Evolutionary conservation across 768 basidiomycete species (phyloP).

Genomic region (Albatrellus ellisii): DNA sequence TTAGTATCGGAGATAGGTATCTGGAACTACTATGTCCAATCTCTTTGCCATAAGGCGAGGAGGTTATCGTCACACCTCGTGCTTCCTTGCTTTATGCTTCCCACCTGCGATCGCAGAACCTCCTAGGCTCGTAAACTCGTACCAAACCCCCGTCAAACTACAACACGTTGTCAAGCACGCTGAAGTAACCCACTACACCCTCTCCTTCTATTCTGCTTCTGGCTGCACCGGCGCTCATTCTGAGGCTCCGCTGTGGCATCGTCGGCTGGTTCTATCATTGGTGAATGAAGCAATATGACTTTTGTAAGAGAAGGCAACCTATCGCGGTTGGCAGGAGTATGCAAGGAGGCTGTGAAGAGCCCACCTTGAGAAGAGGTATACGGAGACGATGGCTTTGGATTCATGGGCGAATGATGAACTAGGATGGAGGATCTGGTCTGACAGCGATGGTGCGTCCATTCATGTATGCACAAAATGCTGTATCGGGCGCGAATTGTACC

Average conservation of each 20-base stretch:
- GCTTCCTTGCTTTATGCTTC: constrained; percentile 15
- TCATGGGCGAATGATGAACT: constrained; percentile 39
- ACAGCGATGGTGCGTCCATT: constrained; percentile 54
- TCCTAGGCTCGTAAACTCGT: constrained; percentile 50
- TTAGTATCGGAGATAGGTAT: constrained; percentile 67
- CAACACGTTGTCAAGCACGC: constrained; percentile 32
- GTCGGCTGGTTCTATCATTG: constrained; percentile 96
- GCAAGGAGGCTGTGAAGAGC: constrained; percentile 42
- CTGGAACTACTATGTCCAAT: constrained; percentile 50
- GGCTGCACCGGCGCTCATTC: constrained; percentile 42
- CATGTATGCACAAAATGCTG: too few species aligned
- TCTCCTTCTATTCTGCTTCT: constrained; percentile 43
- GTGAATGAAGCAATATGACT: constrained; percentile 93
- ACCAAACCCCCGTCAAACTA: constrained; percentile 52
- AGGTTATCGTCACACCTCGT: constrained; percentile 30
- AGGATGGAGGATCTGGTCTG: constrained; percentile 64
- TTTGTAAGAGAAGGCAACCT: constrained; percentile 49
- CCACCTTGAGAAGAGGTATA: constrained; percentile 69
- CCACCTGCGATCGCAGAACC: constrained; percentile 14
- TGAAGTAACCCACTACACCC: constrained; percentile 52
- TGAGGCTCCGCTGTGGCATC: constrained; percentile 88
- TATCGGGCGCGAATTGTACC: constrained; percentile 38
- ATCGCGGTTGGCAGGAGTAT: constrained; percentile 53
- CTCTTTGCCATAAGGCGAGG: constrained; percentile 16
- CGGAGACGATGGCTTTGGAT: constrained; percentile 19